These are phyloP conservation scores for Hypomyces perniciosus DNA, from an alignment of 2,329 filamentous ascomycete genomes.

Conservation along the genomic window DNA sequence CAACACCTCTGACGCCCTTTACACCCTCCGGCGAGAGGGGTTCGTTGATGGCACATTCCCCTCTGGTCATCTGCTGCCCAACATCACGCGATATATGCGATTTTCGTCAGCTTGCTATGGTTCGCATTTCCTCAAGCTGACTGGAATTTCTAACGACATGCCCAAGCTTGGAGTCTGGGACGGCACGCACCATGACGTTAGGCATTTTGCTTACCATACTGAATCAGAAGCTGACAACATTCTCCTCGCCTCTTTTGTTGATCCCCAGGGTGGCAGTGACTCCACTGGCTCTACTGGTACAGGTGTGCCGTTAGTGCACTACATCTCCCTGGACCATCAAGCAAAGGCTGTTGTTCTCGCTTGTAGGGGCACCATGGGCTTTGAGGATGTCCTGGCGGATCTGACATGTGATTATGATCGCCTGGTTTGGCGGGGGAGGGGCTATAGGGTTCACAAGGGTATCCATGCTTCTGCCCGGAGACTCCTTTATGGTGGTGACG, in stretches of 20 bases:
- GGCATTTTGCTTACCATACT: conserved; percentile 59
- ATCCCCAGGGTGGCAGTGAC: conserved; percentile 62
- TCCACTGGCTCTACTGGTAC: conserved; percentile 58
- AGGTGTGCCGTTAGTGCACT: conserved; percentile 66
- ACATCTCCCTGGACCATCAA: conserved; percentile 64
- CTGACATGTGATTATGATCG: conserved; percentile 70
- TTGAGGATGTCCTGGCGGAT: conserved; percentile 67
- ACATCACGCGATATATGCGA: conserved; percentile 59
- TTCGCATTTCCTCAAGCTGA: conserved; percentile 54
- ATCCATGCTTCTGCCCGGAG: conserved; percentile 66
- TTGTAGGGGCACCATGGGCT: conserved; percentile 65
- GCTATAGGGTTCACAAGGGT: conserved; percentile 68
- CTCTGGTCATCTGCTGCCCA: conserved; percentile 51
- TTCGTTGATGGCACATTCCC: conserved; percentile 55
- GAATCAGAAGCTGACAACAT: conserved; percentile 52
- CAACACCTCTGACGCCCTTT: conserved; percentile 41
- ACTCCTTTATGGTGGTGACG: conserved; percentile 61
- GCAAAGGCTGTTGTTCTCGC: conserved; percentile 68
- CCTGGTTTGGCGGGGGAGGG: conserved; percentile 54
- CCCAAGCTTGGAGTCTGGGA: conserved; percentile 37
- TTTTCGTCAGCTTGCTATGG: conserved; percentile 64
- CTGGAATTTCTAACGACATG: conserved; percentile 53
- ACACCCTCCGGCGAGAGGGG: conserved; percentile 45
- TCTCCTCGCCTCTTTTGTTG: conserved; percentile 64
- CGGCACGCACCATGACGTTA: conserved; percentile 53